Evolutionary conservation across 2,329 filamentous ascomycete genomes (phyloP), one percentile per base, ranked within the genome.

Genomic region (Cladophialophora psammophila): DNA sequence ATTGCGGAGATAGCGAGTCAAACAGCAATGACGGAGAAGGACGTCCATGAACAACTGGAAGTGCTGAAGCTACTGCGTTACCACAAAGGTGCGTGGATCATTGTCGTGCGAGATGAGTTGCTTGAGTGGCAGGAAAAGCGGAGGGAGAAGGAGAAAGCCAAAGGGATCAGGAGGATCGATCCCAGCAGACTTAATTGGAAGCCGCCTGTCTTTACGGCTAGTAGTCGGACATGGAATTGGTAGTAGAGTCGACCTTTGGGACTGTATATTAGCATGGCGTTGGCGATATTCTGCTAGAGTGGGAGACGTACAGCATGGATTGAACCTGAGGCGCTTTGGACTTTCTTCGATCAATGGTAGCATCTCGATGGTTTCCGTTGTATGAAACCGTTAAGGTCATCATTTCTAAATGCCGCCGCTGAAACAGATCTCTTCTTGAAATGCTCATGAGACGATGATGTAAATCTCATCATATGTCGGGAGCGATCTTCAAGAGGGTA

Each of bases 31-130:
- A 98, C 94, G n/a, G 94, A 93, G 5, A 93, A 93, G 74, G 95
- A 99, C 77, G 94, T 99, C 13, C 89, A 98, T 78, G 93, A 97
- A 78, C 98, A 95, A 0, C 80, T 99, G 60, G 93, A 97, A 77
- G 94, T 94, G 64, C 83, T 97, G 68, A 95, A 94, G 77, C 96
- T 99, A 92, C 87, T 98, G 76, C 87, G 95, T 54, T 98, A 98
- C 77, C 93, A 94, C 81, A 96, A 96, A 83, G 94, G 94, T 71
- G 94, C 97, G 76, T 95, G 98, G 83, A 94, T 98, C 78, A 92
- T 99, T 73, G 93, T 98, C 31, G 85, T 99, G 36, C 94, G 94
- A 0, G 91, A 95, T 70, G 89, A 92, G 67, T 86, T 97, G 60
- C 84, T 97, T 53, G 84, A 87, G 71, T 85, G 88, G 74, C 82